These are phyloP conservation scores for Candida hungchunana DNA, from an alignment of 805 yeast genomes.

Conservation along the genomic window DNA sequence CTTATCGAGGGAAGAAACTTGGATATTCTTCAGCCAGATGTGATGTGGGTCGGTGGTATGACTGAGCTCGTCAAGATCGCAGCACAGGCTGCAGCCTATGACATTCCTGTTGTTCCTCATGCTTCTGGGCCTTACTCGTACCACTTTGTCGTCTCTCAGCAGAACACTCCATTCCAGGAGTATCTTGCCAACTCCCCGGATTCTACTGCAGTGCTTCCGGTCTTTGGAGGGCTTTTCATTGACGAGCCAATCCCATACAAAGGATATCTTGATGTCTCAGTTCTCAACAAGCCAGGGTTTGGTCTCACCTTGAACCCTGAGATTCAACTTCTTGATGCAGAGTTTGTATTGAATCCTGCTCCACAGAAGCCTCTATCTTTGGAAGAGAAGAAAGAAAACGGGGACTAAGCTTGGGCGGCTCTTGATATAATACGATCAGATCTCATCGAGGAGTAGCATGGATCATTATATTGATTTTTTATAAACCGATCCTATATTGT, in stretches of 20 bases:
- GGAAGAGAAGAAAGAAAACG: too few relatives aligned
- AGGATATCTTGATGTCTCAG: slow-evolving; percentile 37
- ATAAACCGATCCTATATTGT: too few relatives aligned
- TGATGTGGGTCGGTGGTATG: slow-evolving; percentile 52
- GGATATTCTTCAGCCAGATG: slow-evolving; percentile 47
- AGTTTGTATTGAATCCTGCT: slow-evolving; percentile 33
- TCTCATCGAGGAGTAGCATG: too few relatives aligned
- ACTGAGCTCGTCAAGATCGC: slow-evolving; percentile 44
- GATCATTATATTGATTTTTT: too few relatives aligned
- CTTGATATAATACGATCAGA: too few relatives aligned
- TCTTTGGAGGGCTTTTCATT: slow-evolving; percentile 41
- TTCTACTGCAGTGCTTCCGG: slow-evolving; percentile 40
- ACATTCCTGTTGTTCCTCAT: slow-evolving; percentile 50
- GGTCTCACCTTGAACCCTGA: slow-evolving; percentile 44
- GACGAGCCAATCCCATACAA: slow-evolving; percentile 45
- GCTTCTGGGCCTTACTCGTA: slow-evolving; percentile 52
- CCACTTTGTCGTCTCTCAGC: slow-evolving; percentile 45
- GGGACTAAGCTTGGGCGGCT: too few relatives aligned
- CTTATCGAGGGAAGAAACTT: slow-evolving; percentile 45
- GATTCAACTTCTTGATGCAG: slow-evolving; percentile 38
- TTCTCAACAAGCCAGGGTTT: slow-evolving; percentile 46
- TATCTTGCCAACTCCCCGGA: slow-evolving; percentile 49
- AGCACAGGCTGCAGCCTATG: slow-evolving; percentile 49
- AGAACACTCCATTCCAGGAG: slow-evolving; percentile 50
- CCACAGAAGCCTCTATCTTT: slow-evolving; percentile 39